These are phyloP conservation scores for Paracoccidioides lutzii DNA, from an alignment of 2,329 filamentous ascomycete genomes.

Conservation along the genomic window DNA sequence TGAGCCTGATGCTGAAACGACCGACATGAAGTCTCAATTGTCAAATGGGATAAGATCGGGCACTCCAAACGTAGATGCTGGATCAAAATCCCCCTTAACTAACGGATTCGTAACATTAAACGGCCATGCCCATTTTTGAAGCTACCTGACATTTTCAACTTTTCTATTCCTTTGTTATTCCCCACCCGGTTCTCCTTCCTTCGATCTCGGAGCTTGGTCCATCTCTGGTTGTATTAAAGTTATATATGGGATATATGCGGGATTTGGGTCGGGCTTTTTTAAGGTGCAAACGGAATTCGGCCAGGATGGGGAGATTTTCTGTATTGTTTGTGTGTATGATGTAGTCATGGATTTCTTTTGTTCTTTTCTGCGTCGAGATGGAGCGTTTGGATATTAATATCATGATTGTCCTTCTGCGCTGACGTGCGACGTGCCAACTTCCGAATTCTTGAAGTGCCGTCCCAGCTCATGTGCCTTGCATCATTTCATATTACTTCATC, in stretches of 20 bases:
- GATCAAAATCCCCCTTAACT: slow-evolving; percentile 14
- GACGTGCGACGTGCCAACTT: too few species aligned
- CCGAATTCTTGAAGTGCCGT: too few species aligned
- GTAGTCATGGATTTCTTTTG: not conserved
- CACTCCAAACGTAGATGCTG: slow-evolving; percentile 12
- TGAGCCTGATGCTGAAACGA: slow-evolving; percentile 18
- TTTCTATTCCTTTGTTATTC: slow-evolving; percentile 1
- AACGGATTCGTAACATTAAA: slow-evolving; percentile 13
- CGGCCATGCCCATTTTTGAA: not conserved
- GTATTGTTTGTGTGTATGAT: not conserved
- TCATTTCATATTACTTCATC: not conserved
- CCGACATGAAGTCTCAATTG: slow-evolving; percentile 20
- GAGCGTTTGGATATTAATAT: not conserved
- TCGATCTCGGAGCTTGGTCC: slow-evolving; percentile 1
- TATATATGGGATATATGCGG: not conserved
- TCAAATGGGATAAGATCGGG: slow-evolving; percentile 13
- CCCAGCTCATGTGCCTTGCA: too few species aligned
- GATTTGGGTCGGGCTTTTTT: not conserved
- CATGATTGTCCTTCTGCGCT: not conserved
- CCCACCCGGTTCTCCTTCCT: not conserved
- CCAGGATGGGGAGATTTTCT: not conserved
- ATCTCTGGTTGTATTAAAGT: slow-evolving; percentile 3
- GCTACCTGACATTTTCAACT: not conserved
- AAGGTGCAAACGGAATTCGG: slow-evolving; percentile 3
- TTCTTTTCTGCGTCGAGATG: not conserved